Evolutionary conservation across 164 flowering plant species (phyloP), one percentile per base, ranked within the genome.

Genomic region (Annona squamosa): DNA sequence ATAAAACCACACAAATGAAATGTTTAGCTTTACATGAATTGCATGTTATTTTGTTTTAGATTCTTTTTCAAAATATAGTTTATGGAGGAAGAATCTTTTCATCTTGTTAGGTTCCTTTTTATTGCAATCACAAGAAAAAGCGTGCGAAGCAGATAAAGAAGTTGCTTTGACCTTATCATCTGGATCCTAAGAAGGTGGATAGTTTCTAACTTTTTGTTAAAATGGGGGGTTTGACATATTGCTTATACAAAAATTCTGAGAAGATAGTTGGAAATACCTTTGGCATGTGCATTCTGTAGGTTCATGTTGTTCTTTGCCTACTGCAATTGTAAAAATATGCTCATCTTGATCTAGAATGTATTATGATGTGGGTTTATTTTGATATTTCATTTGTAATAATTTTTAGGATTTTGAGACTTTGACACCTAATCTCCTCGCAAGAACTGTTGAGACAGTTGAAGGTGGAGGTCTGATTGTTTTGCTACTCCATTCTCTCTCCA

Each of bases 221-320:
- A 77, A 90, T 82, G 68, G 93, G 83, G 41, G 91, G 84, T 19
- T 26, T 96, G 69, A 87, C 90, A 3, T 91, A 90, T 76, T 93
- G 99, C 82, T 74, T 86, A 77, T 96, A 96, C 82, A 91, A 86
- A 82, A 95, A 95, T 80, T 91, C 97, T 2, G 98, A 95, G 76
- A 88, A 94, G 75, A 79, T 93, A 78, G 94, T 96, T 48, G 98
- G 99, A 44, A 90, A 87, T 79, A 96, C 99, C 6, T 93, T 86
- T 82, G 96, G 96, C 72, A 93, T 96, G 98, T 96, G 98, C 75
- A 82, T 96, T 75, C 85, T 96, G 63, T 97, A 96, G 98, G 99
- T 96, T 73, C 43, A 17, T 79, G 17, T 37, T 7, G 18, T 71
- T 37, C 59, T 13, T 2, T 0, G 61, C 41, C n/a, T 45, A 2